A percentile compares a stretch with the other conserved stretches of the same genome.
These are phyloP conservation scores for Perilla frutescens DNA, from an alignment of 257 asterid genomes.

Conservation along the genomic window DNA sequence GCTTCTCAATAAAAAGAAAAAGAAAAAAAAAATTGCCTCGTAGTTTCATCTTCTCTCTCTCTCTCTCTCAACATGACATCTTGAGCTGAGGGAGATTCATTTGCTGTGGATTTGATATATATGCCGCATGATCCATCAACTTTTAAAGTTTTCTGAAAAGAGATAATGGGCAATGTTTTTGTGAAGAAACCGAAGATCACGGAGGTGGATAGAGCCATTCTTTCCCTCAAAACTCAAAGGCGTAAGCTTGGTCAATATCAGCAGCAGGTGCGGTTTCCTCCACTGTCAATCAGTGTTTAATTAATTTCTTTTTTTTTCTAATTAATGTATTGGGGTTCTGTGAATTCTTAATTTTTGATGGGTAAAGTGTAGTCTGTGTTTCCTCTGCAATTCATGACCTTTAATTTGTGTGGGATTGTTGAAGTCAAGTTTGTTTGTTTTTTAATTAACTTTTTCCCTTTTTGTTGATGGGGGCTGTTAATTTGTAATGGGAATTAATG, in stretches of 20 bases:
- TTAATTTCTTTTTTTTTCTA: neutral
- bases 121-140: neutral
- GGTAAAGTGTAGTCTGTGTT: slow-evolving; percentile 26
- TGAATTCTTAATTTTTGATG: slow-evolving; percentile 1
- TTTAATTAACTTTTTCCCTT: neutral
- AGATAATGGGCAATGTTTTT: slow-evolving; percentile 79
- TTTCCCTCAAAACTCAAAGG: slow-evolving; percentile 94
- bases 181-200: slow-evolving; percentile 96
- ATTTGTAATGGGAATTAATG: neutral
- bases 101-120: neutral
- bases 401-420: slow-evolving; percentile 7
- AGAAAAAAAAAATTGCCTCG: neutral
- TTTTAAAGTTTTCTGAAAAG: neutral
- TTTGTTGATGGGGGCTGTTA: neutral
- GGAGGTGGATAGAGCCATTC: slow-evolving; percentile 91
- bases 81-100: slow-evolving; percentile 24
- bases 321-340: neutral
- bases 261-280: slow-evolving; percentile 63
- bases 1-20: too few relatives aligned
- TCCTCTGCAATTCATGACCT: neutral
- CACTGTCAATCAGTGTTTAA: neutral
- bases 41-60: slow-evolving; percentile 6
- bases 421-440: neutral
- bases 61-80: slow-evolving; percentile 12
- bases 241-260: slow-evolving; percentile 96